A percentile compares a stretch with the other conserved stretches of the same genome.
These are phyloP conservation scores for Pseudomassariella vexata DNA, from an alignment of 2,329 filamentous ascomycete species.

Conservation along the genomic window DNA sequence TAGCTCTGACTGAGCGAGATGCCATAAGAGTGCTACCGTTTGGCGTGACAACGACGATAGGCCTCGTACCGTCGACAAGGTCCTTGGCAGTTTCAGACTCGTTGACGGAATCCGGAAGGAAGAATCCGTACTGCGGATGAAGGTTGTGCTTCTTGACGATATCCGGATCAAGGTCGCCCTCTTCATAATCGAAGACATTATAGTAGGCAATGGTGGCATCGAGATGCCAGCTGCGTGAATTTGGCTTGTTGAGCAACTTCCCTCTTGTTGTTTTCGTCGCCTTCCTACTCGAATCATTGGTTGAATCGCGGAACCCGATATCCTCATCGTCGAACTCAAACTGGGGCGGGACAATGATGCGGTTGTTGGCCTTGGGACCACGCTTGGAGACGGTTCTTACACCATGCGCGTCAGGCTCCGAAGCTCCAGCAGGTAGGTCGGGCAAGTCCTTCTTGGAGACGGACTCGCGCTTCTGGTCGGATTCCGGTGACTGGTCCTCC, in stretches of 20 bases:
- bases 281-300: constrained; percentile 48
- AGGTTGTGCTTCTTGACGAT: constrained; percentile 42
- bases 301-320: constrained; percentile 55
- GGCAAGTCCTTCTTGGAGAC: constrained; percentile 20
- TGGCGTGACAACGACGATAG: constrained; percentile 43
- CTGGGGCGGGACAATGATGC: constrained; percentile 44
- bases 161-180: constrained; percentile 45
- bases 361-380: constrained; percentile 40
- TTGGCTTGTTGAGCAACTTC: constrained; percentile 47
- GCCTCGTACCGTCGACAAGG: constrained; percentile 37
- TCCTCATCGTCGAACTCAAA: constrained; percentile 46
- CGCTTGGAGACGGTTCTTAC: constrained; percentile 40
- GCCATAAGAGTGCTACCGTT: constrained; percentile 42
- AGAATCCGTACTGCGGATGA: constrained; percentile 49
- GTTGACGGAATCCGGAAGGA: constrained; percentile 42
- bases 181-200: constrained; percentile 42
- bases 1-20: constrained; percentile 32
- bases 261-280: constrained; percentile 47
- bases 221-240: constrained; percentile 47
- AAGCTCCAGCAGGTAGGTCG: constrained; percentile 31
- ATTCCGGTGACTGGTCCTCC: constrained; percentile 14
- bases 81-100: constrained; percentile 32
- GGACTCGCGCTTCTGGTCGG: constrained; percentile 15
- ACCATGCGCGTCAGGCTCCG: constrained; percentile 46
- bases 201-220: constrained; percentile 49